Base-by-base conservation (phyloP, 2,329 filamentous ascomycete genomes). In the Hypoxylon sp. region DNA sequence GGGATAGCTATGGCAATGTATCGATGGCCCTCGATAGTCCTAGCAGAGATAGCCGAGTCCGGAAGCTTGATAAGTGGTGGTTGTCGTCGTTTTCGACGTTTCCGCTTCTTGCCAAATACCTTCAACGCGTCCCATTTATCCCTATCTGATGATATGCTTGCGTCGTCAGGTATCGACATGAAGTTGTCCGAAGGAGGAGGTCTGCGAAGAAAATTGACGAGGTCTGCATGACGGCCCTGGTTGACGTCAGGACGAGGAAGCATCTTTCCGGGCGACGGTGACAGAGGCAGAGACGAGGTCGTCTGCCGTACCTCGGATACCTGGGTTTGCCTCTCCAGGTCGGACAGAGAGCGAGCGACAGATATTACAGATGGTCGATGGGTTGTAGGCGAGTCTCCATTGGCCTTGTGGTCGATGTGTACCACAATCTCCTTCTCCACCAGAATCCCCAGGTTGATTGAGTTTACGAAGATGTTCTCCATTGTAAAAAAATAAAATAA, bases 1-100 rank as follows among this genome's bases (percentile, higher is more conserved):
- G 82, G 82, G 32, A 85, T 83, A 0, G 81, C 83, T 41, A 85
- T 85, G 50, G 81, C 80, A 56, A 86, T 84, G 59, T 85, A 78
- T 3, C 79, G 74, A 61, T 81, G 73, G 1, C 82, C 82, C 2
- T 71, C 75, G 5, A 67, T 78, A 0, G 81, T 84, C 25, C 69
- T 78, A 5, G 79, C 78, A 3, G 79, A 77, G 9, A 85, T 72
- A 8, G 81, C 80, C 16, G 77, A 78, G 62, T 85, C 81, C 6
- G 81, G 81, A 3, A 84, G 71, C 42, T 63, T 67, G 51, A 78
- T 64, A 15, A 67, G 52, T 17, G 66, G 59, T 1, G 64, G 65
- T 5, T 53, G 60, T 4, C 19, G 54, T 4, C 19, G 54, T 55
- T 51, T 59, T 21, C 23, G 56, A 29, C 63, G 68, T 57, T 71